A percentile compares a stretch with the other conserved stretches of the same genome.
These are phyloP conservation scores for Medicago lupulina DNA, from an alignment of 306 rosid genomes.

Conservation along the genomic window DNA sequence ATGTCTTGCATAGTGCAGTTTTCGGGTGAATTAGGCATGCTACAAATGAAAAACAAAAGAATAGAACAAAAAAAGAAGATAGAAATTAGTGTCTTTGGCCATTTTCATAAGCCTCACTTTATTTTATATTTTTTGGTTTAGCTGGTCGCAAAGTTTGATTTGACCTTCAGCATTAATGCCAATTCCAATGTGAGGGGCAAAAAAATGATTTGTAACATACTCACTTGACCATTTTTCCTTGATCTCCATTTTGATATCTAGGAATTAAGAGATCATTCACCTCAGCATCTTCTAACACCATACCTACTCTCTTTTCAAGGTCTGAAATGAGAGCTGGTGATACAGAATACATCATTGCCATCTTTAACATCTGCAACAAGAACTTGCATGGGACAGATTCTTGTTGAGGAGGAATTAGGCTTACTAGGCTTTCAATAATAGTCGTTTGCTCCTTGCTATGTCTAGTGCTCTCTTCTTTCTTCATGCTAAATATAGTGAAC, in stretches of 20 bases:
- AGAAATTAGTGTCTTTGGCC: slow-evolving; percentile 33
- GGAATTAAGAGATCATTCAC: slow-evolving; percentile 89
- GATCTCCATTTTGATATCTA: slow-evolving; percentile 66
- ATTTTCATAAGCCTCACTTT: slow-evolving; percentile 10
- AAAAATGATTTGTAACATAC: slow-evolving; percentile 43
- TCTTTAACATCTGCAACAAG: slow-evolving; percentile 74
- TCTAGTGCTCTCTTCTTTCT: slow-evolving; percentile 54
- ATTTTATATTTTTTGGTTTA: slow-evolving; percentile 5
- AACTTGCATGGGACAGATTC: slow-evolving; percentile 87
- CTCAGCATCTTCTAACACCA: slow-evolving; percentile 83
- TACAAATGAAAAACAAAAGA: slow-evolving; percentile 29
- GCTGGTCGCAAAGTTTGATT: not conserved
- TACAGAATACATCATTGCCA: slow-evolving; percentile 83
- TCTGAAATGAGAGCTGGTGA: slow-evolving; percentile 86
- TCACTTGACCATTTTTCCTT: slow-evolving; percentile 62
- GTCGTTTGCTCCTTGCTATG: slow-evolving; percentile 73
- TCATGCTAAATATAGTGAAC: slow-evolving; percentile 61
- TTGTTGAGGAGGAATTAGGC: slow-evolving; percentile 78
- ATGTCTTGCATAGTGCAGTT: slow-evolving; percentile 75
- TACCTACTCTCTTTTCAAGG: slow-evolving; percentile 84
- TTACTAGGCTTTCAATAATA: slow-evolving; percentile 77
- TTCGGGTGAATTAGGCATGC: slow-evolving; percentile 58
- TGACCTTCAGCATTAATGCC: slow-evolving; percentile 18
- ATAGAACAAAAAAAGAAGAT: slow-evolving; percentile 33
- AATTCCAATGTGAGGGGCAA: slow-evolving; percentile 2